Evolutionary conservation across 345 rosid species (phyloP).

Genomic region (Laguncularia racemosa): DNA sequence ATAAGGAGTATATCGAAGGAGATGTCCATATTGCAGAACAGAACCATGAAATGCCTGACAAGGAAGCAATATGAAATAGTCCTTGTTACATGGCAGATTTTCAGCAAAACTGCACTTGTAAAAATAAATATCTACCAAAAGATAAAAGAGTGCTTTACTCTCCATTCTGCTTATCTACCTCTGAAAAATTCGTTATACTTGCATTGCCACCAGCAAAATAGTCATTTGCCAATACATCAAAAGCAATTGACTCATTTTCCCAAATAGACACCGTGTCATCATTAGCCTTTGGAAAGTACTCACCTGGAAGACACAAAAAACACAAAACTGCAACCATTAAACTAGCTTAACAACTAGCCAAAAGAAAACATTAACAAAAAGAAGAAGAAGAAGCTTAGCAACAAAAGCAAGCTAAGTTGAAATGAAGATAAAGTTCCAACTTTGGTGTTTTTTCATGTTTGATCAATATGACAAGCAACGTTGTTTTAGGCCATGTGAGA

Average conservation of each 20-base stretch:
- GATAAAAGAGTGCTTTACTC: neutral
- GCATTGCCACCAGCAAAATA: constrained; percentile 56
- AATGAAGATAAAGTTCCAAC: neutral
- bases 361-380: no score
- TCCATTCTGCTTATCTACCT: constrained; percentile 25
- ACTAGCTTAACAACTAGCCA: neutral
- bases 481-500: no score
- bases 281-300: constrained; percentile 77
- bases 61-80: constrained; percentile 6
- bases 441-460: no score
- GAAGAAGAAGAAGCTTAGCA: no score
- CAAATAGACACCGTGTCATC: constrained; percentile 52
- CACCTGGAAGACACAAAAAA: constrained; percentile 35
- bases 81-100: no score
- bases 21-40: constrained; percentile 49
- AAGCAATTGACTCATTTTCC: constrained; percentile 87
- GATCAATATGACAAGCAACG: no score
- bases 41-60: constrained; percentile 84
- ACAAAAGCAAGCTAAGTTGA: neutral
- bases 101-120: no score
- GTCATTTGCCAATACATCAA: constrained; percentile 69
- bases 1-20: constrained; percentile 78
- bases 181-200: constrained; percentile 50
- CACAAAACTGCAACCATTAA: neutral
- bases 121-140: neutral